Percentiles rank a stretch among this genome's conserved stretches.
phyloP scores from a whole-genome alignment of 176 grass and related monocot species.

The Eragrostis curvula region DNA sequence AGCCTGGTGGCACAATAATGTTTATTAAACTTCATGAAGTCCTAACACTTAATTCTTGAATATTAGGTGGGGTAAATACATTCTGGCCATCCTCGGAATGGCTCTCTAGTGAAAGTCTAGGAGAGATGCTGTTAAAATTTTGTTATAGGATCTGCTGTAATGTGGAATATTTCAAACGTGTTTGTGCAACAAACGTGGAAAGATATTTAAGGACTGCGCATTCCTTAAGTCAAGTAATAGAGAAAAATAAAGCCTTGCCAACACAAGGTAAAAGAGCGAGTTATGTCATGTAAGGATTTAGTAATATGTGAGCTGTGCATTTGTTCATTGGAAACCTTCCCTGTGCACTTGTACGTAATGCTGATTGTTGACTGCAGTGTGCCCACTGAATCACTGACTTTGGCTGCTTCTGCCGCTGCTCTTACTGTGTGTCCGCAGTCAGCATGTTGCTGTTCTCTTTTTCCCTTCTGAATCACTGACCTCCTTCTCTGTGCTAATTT shows the following conservation, averaged over 20 bases:
- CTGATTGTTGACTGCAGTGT: background rate
- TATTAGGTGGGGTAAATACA: conserved; percentile 19
- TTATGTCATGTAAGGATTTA: background rate
- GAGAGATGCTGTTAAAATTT: conserved; percentile 10
- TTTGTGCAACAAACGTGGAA: conserved; percentile 13
- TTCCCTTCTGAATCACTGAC: background rate
- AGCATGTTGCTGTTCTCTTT: background rate
- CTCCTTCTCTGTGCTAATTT: too few species aligned
- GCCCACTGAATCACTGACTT: background rate
- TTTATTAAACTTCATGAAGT: conserved; percentile 13
- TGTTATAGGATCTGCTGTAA: conserved; percentile 22
- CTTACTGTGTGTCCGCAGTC: background rate
- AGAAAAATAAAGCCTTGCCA: background rate
- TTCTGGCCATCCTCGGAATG: conserved; percentile 19
- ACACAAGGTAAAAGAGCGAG: background rate
- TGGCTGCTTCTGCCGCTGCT: conserved; percentile 14
- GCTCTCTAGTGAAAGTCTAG: conserved; percentile 4
- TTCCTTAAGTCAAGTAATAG: background rate
- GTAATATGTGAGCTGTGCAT: background rate
- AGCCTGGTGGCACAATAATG: background rate
- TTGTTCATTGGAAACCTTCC: background rate
- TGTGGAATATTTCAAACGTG: background rate
- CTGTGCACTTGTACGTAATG: background rate
- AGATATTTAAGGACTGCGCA: conserved; percentile 6
- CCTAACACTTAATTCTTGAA: conserved; percentile 2